phyloP scores from a whole-genome alignment of 345 rosid genomes.

The Carallia brachiata region DNA sequence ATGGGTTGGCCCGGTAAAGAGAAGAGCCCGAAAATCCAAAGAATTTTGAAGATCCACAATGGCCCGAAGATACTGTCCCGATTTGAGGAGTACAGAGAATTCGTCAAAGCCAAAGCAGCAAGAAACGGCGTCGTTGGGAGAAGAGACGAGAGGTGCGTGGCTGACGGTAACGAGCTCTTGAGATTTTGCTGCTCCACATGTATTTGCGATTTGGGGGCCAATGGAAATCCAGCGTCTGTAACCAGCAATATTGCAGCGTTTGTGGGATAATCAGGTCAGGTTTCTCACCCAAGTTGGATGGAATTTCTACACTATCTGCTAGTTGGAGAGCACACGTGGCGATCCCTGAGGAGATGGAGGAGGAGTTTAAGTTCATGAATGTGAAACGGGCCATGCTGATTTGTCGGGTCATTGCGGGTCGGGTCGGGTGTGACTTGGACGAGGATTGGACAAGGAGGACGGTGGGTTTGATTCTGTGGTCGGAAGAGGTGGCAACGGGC shows the following conservation, averaged over 20 bases:
- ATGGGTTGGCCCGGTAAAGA: slow-evolving; percentile 63
- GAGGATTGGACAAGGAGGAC: slow-evolving; percentile 47
- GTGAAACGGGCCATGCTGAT: slow-evolving; percentile 90
- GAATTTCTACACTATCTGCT: slow-evolving; percentile 65
- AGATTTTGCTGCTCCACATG: slow-evolving; percentile 85
- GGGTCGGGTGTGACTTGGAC: slow-evolving; percentile 57
- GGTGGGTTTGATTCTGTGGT: slow-evolving; percentile 71
- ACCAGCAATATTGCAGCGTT: slow-evolving; percentile 69
- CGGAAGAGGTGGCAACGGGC: slow-evolving; percentile 52
- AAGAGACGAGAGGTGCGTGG: slow-evolving; percentile 78
- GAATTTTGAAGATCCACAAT: slow-evolving; percentile 85
- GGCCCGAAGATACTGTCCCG: slow-evolving; percentile 61
- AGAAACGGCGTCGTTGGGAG: slow-evolving; percentile 31
- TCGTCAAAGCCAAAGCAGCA: slow-evolving; percentile 68
- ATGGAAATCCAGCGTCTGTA: slow-evolving; percentile 53
- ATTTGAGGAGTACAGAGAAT: slow-evolving; percentile 88
- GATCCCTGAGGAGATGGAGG: slow-evolving; percentile 66
- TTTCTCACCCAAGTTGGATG: slow-evolving; percentile 84
- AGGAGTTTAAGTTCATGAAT: slow-evolving; percentile 88
- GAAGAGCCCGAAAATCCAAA: slow-evolving; percentile 47
- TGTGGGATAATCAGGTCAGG: slow-evolving; percentile 83
- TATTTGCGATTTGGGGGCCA: slow-evolving; percentile 63
- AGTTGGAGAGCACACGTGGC: slow-evolving; percentile 88
- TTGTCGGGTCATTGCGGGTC: slow-evolving; percentile 79
- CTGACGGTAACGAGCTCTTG: slow-evolving; percentile 91